phyloP scores from a whole-genome alignment of 2,329 filamentous ascomycete genomes.

The Diplocarpon rosae region DNA sequence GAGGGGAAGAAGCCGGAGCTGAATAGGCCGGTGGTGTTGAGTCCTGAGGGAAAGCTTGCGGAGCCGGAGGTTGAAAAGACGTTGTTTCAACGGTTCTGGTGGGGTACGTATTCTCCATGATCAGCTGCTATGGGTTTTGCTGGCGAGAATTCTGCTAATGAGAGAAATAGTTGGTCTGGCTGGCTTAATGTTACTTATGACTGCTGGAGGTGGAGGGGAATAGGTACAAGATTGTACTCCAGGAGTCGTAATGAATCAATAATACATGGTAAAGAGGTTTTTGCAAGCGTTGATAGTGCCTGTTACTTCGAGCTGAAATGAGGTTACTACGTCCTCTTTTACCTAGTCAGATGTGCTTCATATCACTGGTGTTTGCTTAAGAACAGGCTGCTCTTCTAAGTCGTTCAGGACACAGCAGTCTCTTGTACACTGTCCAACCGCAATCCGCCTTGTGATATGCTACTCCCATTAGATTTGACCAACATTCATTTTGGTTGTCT shows the following conservation, averaged over 20 bases:
- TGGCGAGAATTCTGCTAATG: constrained; percentile 34
- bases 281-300: too few species aligned
- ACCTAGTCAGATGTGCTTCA: too few species aligned
- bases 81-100: constrained; percentile 61
- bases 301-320: too few species aligned
- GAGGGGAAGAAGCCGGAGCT: constrained; percentile 46
- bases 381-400: too few species aligned
- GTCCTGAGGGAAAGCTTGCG: constrained; percentile 47
- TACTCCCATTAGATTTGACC: too few species aligned
- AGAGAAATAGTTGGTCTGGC: constrained; percentile 33
- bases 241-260: not conserved
- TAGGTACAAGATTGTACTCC: not conserved
- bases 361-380: too few species aligned
- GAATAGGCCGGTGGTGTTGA: constrained; percentile 53
- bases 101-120: constrained; percentile 28
- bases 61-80: constrained; percentile 48
- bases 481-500: too few species aligned
- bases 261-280: not conserved
- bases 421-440: too few species aligned
- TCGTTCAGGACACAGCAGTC: too few species aligned
- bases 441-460: too few species aligned
- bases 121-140: constrained; percentile 28
- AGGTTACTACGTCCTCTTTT: too few species aligned
- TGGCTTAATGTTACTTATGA: constrained; percentile 41
- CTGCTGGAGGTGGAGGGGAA: constrained; percentile 37